phyloP scores from a whole-genome alignment of 2,329 filamentous ascomycete genomes.

The Aspergillus ustus region DNA sequence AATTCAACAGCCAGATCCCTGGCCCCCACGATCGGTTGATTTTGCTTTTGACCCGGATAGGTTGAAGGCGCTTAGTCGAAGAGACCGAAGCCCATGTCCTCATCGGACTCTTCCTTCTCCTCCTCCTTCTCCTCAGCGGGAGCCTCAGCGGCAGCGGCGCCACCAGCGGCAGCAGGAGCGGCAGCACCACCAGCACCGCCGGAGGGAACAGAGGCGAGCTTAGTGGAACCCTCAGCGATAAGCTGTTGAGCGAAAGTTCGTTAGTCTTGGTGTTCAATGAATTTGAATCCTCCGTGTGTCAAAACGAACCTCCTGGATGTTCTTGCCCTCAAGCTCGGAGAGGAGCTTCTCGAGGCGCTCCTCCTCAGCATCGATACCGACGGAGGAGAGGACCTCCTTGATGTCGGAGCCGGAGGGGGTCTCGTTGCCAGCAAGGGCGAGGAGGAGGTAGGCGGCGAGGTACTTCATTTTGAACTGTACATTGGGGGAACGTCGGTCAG shows the following conservation, averaged over 20 bases:
- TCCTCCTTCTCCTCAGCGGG: slow-evolving; percentile 73
- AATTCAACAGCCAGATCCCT: slow-evolving; percentile 39
- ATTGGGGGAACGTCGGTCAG: slow-evolving; percentile 24
- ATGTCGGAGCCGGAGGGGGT: slow-evolving; percentile 84
- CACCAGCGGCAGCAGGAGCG: slow-evolving; percentile 60
- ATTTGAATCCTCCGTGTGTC: not conserved
- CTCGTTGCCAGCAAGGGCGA: slow-evolving; percentile 89
- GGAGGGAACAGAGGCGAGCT: slow-evolving; percentile 97
- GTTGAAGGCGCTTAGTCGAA: slow-evolving; percentile 59
- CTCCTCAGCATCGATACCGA: slow-evolving; percentile 90
- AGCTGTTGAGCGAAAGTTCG: slow-evolving; percentile 60
- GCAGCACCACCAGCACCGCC: slow-evolving; percentile 71
- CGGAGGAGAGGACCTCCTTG: slow-evolving; percentile 86
- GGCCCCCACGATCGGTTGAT: slow-evolving; percentile 70
- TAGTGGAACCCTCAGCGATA: slow-evolving; percentile 84
- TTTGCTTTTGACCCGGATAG: slow-evolving; percentile 33
- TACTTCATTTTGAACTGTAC: slow-evolving; percentile 87
- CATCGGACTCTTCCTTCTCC: slow-evolving; percentile 74
- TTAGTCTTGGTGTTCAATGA: slow-evolving; percentile 20
- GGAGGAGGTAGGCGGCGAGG: slow-evolving; percentile 98
- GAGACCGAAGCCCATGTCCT: slow-evolving; percentile 76
- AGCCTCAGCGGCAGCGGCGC: slow-evolving; percentile 68
- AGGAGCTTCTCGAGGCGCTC: slow-evolving; percentile 87
- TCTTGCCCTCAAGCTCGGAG: slow-evolving; percentile 69
- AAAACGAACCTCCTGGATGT: slow-evolving; percentile 81